Base-by-base conservation (phyloP, 176 grass and related monocot genomes). In the Musa acuminata region DNA sequence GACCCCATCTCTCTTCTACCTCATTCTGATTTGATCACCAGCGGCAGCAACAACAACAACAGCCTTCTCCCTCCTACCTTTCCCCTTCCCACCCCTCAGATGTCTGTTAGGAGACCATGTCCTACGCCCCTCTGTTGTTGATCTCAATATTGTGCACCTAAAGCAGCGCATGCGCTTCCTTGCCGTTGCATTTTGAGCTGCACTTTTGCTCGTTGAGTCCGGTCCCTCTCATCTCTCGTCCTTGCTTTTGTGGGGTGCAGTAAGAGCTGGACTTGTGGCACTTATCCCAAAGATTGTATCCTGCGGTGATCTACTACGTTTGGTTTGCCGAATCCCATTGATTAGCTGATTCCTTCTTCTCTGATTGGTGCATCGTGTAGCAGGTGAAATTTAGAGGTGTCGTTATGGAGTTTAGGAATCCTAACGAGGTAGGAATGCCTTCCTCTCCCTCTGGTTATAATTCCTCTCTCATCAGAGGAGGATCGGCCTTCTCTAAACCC, bases 361-460 rank as follows among this genome's bases (percentile, higher is more conserved):
- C 7, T 51, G 23, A 62, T 35, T 53, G 10, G 49, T 74, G 67
- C 16, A 19, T 79, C 81, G 69, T 62, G 75, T 79, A 6, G 35
- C 35, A 43, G 35, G 35, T 43, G 4, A 43, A 43, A 6, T 43
- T 43, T 43, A 43, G 3, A 43, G 35, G 35, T 43, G 35, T 43
- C 4, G 57, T 83, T 53, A 54, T 43, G 25, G 80, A 53, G 1
- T 52, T 89, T 80, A 85, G 53, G 17, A 27, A 57, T 53, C 72
- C 14, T 55, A 53, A 16, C n/a, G 62, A 64, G 24, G 22, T 64
- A 11, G 62, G 62, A 8, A 64, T 64, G 21, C 62, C 72, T 64
- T 52, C 75, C 10, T 26, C 59, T 22, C 24, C 75, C 17, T 49
- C 51, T 49, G 73, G 71, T 55, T 59, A 35, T 24, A 59, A 60